These are phyloP conservation scores for Pseudogymnoascus verrucosus DNA, from an alignment of 2,329 filamentous ascomycete genomes.

Conservation along the genomic window DNA sequence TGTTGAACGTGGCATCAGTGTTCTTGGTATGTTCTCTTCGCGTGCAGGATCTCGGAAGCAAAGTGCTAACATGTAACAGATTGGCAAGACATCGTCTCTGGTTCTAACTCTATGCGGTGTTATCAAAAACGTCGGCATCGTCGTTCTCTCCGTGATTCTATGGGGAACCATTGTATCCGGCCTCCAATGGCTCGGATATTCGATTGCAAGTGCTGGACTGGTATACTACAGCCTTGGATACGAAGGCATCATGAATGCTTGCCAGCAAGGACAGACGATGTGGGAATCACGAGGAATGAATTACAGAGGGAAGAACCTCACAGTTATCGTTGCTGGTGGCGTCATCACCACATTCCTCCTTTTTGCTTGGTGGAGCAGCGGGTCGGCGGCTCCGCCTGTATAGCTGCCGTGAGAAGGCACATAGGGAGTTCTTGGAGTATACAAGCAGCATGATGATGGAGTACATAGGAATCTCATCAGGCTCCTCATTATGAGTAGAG, in stretches of 20 bases:
- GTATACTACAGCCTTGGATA: constrained; percentile 9
- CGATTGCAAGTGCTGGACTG: constrained; percentile 2
- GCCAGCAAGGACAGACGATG: not conserved
- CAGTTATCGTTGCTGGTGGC: not conserved
- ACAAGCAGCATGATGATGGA: not conserved
- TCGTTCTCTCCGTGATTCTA: constrained; percentile 6
- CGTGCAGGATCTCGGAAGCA: not conserved
- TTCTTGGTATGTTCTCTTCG: constrained; percentile 57
- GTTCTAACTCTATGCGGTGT: constrained; percentile 82
- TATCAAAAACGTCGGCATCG: constrained; percentile 46
- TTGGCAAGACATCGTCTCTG: constrained; percentile 79
- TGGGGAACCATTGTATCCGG: constrained; percentile 1
- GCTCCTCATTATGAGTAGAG: not conserved
- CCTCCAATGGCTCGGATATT: constrained; percentile 9
- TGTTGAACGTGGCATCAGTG: constrained; percentile 78
- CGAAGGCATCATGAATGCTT: not conserved
- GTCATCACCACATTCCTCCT: not conserved
- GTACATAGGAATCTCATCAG: not conserved
- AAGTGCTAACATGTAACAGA: constrained; percentile 40
- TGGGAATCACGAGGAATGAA: not conserved
- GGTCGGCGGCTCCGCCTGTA: not conserved
- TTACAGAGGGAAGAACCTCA: not conserved
- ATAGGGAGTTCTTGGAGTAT: not conserved
- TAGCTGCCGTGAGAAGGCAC: not conserved
- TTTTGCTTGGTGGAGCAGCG: not conserved